Percentiles rank a stretch among this genome's conserved stretches.
Conservation (phyloP, 225 moss, liverwort and hornwort genomes). For the Polytrichum formosum region DNA sequence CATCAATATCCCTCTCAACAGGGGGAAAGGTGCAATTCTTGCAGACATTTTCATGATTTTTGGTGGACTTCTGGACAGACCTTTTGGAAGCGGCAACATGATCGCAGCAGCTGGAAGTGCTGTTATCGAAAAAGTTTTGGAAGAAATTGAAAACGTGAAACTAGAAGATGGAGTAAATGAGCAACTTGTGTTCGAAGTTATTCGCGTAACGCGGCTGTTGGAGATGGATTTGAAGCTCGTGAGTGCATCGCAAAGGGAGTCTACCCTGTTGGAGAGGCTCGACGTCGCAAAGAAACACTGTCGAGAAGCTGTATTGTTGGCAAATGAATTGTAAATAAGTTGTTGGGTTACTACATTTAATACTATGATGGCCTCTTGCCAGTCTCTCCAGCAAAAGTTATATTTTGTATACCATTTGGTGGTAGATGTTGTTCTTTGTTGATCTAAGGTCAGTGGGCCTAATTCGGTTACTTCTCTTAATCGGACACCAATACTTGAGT, state of each 20-base stretch:
- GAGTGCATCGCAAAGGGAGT: constrained; percentile 64
- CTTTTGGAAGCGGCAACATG: constrained; percentile 41
- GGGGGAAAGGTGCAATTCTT: constrained; percentile 49
- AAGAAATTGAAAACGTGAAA: constrained; percentile 51
- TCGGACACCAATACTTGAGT: no score
- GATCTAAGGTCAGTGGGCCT: no score
- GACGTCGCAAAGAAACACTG: constrained; percentile 60
- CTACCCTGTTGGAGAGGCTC: constrained; percentile 68
- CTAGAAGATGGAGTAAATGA: constrained; percentile 49
- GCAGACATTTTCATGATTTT: constrained; percentile 48
- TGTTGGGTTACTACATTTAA: background rate
- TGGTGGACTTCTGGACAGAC: constrained; percentile 70
- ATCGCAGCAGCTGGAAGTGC: constrained; percentile 83
- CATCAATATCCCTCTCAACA: constrained; percentile 29
- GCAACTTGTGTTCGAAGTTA: constrained; percentile 77
- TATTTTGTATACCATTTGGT: no score
- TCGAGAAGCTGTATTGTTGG: constrained; percentile 53
- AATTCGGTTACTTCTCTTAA: no score
- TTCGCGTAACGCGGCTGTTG: constrained; percentile 66
- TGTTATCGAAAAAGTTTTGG: constrained; percentile 63
- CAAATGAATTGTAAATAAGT: constrained; percentile 41
- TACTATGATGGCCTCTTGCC: no score
- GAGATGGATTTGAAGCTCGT: constrained; percentile 82
- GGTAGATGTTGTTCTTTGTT: no score
- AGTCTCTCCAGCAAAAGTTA: no score